phyloP scores from a whole-genome alignment of 2,329 filamentous ascomycete genomes.

The Colletotrichum plurivorum region DNA sequence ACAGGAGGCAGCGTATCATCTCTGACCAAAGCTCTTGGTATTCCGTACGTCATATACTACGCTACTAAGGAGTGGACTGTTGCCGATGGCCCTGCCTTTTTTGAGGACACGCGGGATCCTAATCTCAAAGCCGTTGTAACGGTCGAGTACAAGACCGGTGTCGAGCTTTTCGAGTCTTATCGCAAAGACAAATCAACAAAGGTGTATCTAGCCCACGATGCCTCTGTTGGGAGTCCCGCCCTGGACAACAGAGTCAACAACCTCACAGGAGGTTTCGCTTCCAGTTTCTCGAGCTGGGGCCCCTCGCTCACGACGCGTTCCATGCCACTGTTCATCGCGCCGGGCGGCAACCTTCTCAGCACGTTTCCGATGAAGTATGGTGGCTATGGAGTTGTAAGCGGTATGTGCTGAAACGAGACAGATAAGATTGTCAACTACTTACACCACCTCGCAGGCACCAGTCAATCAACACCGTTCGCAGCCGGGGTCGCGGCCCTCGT shows the following conservation, averaged over 20 bases:
- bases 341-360: slow-evolving; percentile 58
- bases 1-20: neutral
- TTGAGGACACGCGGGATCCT: slow-evolving; percentile 44
- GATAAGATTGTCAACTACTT: neutral
- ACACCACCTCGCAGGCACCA: slow-evolving; percentile 53
- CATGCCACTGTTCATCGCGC: slow-evolving; percentile 56
- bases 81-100: slow-evolving; percentile 53
- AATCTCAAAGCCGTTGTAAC: neutral
- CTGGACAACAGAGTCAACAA: slow-evolving; percentile 16
- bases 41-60: slow-evolving; percentile 57
- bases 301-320: slow-evolving; percentile 57
- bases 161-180: slow-evolving; percentile 13
- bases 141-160: neutral
- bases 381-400: slow-evolving; percentile 55
- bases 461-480: slow-evolving; percentile 59
- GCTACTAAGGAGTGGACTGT: slow-evolving; percentile 56
- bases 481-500: slow-evolving; percentile 53
- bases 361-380: slow-evolving; percentile 47
- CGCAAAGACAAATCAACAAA: neutral
- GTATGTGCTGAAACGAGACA: neutral
- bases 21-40: slow-evolving; percentile 48
- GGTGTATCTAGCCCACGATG: slow-evolving; percentile 5
- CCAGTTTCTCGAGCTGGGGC: slow-evolving; percentile 55
- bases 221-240: neutral
- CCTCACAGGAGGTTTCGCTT: neutral